Percentiles rank a stretch among this genome's conserved stretches.
These are phyloP conservation scores for Artemisia argyi DNA, from an alignment of 129 eudicot species.

Conservation along the genomic window DNA sequence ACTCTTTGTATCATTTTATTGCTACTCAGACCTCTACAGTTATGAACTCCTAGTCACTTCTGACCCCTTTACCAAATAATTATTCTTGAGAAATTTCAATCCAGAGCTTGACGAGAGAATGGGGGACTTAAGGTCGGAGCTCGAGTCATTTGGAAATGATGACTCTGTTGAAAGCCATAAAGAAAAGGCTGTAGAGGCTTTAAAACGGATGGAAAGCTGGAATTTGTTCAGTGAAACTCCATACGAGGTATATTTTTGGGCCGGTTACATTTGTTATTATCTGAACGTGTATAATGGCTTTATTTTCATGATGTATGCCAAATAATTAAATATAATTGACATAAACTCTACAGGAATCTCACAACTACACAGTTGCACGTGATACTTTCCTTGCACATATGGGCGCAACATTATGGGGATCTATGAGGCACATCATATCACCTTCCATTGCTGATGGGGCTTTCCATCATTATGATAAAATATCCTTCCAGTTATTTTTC, in stretches of 20 bases:
- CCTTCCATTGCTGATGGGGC: constrained; percentile 98
- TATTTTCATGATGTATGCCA: not conserved
- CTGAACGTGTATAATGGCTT: no score
- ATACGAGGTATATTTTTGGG: constrained; percentile 44
- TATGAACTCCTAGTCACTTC: constrained; percentile 8
- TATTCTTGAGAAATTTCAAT: constrained; percentile 11
- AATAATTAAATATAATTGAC: not conserved
- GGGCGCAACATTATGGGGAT: constrained; percentile 95
- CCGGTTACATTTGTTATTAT: not conserved
- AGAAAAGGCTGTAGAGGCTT: constrained; percentile 82
- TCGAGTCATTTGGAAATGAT: constrained; percentile 74
- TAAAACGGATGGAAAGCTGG: constrained; percentile 96
- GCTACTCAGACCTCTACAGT: not conserved
- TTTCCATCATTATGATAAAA: constrained; percentile 85
- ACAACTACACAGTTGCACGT: constrained; percentile 95
- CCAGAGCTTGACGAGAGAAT: constrained; percentile 99
- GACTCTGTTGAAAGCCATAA: constrained; percentile 78
- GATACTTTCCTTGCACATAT: constrained; percentile 93
- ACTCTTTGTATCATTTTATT: constrained; percentile 5
- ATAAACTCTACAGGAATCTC: constrained; percentile 52
- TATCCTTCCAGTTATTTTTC: constrained; percentile 89
- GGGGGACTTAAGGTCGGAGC: constrained; percentile 83
- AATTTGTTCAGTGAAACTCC: constrained; percentile 77
- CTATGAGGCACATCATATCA: constrained; percentile 91
- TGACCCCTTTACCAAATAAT: constrained; percentile 12